phyloP scores from a whole-genome alignment of 148 eudicot genomes.

The Spergularia marina region DNA sequence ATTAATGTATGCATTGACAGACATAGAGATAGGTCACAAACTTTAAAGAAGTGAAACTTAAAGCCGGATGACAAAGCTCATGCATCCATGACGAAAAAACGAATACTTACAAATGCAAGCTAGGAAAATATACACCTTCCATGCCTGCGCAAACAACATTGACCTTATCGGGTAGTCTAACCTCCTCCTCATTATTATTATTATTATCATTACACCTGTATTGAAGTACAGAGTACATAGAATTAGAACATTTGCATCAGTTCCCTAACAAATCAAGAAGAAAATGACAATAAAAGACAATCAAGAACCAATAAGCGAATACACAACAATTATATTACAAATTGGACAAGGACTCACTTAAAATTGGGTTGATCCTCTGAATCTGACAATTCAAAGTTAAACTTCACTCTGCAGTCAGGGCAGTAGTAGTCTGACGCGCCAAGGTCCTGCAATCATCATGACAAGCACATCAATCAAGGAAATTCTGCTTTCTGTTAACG shows the following conservation, averaged over 20 bases:
- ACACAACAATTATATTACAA: neutral
- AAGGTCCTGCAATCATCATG: slow-evolving; percentile 48
- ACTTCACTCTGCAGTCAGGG: slow-evolving; percentile 78
- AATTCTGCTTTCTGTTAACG: neutral
- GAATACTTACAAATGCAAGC: slow-evolving; percentile 69
- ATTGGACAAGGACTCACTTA: slow-evolving; percentile 41
- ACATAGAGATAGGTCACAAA: neutral
- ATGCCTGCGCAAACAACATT: slow-evolving; percentile 67
- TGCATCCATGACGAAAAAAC: slow-evolving; percentile 4
- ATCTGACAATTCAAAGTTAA: slow-evolving; percentile 77
- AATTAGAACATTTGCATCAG: slow-evolving; percentile 20
- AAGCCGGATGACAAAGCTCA: neutral
- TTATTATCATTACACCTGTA: slow-evolving; percentile 43
- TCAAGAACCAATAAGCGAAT: neutral
- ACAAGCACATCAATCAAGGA: slow-evolving; percentile 17
- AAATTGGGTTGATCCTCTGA: slow-evolving; percentile 53
- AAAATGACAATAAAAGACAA: neutral
- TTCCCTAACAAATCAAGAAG: neutral
- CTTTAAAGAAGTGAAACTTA: neutral
- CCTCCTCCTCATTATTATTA: slow-evolving; percentile 40
- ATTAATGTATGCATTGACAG: neutral
- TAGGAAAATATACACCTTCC: slow-evolving; percentile 70
- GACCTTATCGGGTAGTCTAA: slow-evolving; percentile 65
- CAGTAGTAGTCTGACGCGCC: slow-evolving; percentile 65
- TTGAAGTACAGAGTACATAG: neutral